phyloP scores from a whole-genome alignment of 116 monocot species.

The Phalaenopsis hybrid region DNA sequence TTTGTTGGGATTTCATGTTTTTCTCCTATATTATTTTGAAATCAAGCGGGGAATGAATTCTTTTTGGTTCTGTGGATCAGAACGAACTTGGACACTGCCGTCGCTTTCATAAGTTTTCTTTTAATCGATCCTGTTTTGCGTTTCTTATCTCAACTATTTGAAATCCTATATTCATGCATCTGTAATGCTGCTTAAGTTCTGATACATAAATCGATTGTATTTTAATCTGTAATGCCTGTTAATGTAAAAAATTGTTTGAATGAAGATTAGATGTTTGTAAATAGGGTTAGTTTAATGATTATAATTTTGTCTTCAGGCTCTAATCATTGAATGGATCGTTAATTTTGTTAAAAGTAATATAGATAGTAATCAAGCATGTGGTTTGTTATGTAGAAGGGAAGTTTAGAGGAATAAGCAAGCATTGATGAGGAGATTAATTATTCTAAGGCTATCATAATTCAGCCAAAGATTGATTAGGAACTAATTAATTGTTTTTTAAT shows the following conservation, averaged over 20 bases:
- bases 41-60: too few relatives aligned
- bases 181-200: background rate
- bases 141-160: background rate
- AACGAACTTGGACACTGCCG: too few relatives aligned
- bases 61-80: too few relatives aligned
- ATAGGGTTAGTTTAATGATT: background rate
- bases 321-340: background rate
- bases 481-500: background rate
- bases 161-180: background rate
- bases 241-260: conserved; percentile 4
- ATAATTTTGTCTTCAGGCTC: background rate
- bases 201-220: background rate
- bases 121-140: background rate
- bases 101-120: background rate
- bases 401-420: too few relatives aligned
- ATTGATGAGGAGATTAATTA: background rate
- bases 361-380: background rate
- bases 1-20: too few relatives aligned
- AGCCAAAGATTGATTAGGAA: background rate
- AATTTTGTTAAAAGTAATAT: background rate
- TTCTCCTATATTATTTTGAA: background rate
- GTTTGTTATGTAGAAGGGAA: background rate
- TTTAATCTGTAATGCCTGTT: background rate
- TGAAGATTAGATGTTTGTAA: background rate
- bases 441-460: background rate